Evolutionary conservation across 1,284 basidiomycete genomes (phyloP).

Genomic region (Sporisorium scitamineum): DNA sequence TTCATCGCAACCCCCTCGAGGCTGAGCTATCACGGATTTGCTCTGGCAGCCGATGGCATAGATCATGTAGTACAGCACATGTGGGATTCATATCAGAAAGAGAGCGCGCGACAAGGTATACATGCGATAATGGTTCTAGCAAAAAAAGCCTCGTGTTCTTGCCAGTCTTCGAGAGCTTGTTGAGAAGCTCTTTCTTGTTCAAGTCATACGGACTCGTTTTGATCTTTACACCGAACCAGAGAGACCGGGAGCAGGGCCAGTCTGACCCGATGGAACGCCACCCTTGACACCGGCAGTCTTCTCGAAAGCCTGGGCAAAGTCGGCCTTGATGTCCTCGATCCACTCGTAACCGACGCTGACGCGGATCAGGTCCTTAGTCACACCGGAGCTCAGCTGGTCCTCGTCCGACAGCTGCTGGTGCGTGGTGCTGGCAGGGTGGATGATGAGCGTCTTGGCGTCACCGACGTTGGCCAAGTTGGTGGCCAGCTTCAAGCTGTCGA

Average conservation of each 20-base stretch:
- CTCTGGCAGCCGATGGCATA: too few relatives aligned
- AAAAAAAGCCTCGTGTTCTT: neutral
- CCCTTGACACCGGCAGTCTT: slow-evolving; percentile 51
- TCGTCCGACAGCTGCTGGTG: slow-evolving; percentile 81
- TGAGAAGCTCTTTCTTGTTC: slow-evolving; percentile 14
- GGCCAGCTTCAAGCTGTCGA: slow-evolving; percentile 81
- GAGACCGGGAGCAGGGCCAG: slow-evolving; percentile 54
- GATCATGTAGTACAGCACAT: neutral
- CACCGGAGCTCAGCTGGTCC: slow-evolving; percentile 79
- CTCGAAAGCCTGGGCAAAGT: slow-evolving; percentile 78
- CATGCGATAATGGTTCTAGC: slow-evolving; percentile 2
- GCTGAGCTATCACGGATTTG: too few relatives aligned
- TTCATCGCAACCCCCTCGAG: too few relatives aligned
- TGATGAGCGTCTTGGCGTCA: slow-evolving; percentile 67
- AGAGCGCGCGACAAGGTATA: neutral
- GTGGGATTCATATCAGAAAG: neutral
- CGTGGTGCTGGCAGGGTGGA: slow-evolving; percentile 83
- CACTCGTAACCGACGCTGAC: slow-evolving; percentile 86
- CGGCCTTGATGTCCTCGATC: slow-evolving; percentile 78
- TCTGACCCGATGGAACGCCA: slow-evolving; percentile 33
- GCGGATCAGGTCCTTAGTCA: slow-evolving; percentile 83
- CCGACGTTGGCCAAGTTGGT: slow-evolving; percentile 66
- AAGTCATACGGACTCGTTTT: too few relatives aligned
- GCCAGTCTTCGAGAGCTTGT: slow-evolving; percentile 9
- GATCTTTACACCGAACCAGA: slow-evolving; percentile 49